Base-by-base conservation (phyloP, 2,329 filamentous ascomycete genomes). In the Fusarium torreyae region DNA sequence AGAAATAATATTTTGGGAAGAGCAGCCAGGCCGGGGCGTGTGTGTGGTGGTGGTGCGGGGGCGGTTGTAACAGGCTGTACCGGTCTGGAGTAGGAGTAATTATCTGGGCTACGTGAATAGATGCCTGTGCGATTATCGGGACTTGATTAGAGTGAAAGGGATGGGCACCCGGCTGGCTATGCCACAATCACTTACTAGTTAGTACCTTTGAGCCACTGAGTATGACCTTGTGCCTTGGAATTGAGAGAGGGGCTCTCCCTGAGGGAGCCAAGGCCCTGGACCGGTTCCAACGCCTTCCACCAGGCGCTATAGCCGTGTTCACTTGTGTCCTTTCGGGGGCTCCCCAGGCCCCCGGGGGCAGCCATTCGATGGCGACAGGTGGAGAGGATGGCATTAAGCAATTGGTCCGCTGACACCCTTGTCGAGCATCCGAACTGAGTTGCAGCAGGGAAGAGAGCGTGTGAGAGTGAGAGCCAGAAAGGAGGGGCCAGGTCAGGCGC, bases 1-100 rank as follows among this genome's bases (percentile, higher is more conserved):
- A 79, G 78, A 79, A 80, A 80, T 79, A 80, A 78, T 80, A 80
- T 80, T 80, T 80, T 79, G 77, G 77, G 77, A 76, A 70, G 68
- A 76, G 69, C 71, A 75, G 66, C 70, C 68, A 68, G 68, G 70
- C 61, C 68, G 60, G 71, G 73, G 71, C 63, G 74, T 72, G 74
- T 69, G 75, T 76, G 70, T 75, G 74, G 60, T 72, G 69, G 59
- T 63, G 50, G 71, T 70, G 73, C 68, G 74, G 69, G 77, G 71
- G 73, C 70, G 70, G 58, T 45, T 71, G 71, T 75, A 72, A 65
- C 68, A 69, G 51, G 44, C 64, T 56, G 66, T 57, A 31, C 28
- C 28, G 13, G 63, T 66, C 63, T 66, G 57, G 64, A 71, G 63
- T 72, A 69, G 60, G 63, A 70, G 62, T 73, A 20, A 20, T 20